Conservation (phyloP, 371 early-diverging fungal genomes). For the Mucor lusitanicus region DNA sequence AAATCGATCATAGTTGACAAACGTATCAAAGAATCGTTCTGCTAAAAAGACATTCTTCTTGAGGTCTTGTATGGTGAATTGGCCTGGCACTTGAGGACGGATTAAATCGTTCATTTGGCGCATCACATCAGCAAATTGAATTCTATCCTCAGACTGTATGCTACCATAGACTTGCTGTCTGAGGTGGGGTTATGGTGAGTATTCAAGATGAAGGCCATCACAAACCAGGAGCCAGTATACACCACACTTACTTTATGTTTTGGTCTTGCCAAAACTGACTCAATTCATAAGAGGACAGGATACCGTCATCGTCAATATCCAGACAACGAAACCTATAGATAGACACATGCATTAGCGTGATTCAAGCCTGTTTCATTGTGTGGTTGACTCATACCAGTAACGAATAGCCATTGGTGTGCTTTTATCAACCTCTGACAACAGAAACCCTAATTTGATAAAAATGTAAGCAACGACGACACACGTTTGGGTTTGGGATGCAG, state of each 20-base stretch:
- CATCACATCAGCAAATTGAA: slow-evolving; percentile 45
- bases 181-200: too few relatives aligned
- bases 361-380: neutral
- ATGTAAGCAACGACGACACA: neutral
- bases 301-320: slow-evolving; percentile 89
- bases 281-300: slow-evolving; percentile 81
- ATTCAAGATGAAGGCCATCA: too few relatives aligned
- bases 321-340: slow-evolving; percentile 75
- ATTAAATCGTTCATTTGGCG: slow-evolving; percentile 53
- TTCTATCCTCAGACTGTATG: slow-evolving; percentile 20
- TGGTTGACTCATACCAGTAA: slow-evolving; percentile 65
- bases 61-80: slow-evolving; percentile 39
- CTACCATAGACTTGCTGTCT: slow-evolving; percentile 30
- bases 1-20: slow-evolving; percentile 39
- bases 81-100: slow-evolving; percentile 34
- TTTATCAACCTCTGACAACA: slow-evolving; percentile 88
- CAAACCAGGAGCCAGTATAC: too few relatives aligned
- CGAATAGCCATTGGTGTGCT: slow-evolving; percentile 74
- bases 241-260: slow-evolving; percentile 32
- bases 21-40: slow-evolving; percentile 51
- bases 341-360: neutral
- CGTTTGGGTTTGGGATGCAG: neutral
- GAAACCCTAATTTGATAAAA: slow-evolving; percentile 64
- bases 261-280: slow-evolving; percentile 86
- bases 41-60: slow-evolving; percentile 44